These are phyloP conservation scores for Neurospora intermedia DNA, from an alignment of 495 filamentous ascomycete species.

Conservation along the genomic window DNA sequence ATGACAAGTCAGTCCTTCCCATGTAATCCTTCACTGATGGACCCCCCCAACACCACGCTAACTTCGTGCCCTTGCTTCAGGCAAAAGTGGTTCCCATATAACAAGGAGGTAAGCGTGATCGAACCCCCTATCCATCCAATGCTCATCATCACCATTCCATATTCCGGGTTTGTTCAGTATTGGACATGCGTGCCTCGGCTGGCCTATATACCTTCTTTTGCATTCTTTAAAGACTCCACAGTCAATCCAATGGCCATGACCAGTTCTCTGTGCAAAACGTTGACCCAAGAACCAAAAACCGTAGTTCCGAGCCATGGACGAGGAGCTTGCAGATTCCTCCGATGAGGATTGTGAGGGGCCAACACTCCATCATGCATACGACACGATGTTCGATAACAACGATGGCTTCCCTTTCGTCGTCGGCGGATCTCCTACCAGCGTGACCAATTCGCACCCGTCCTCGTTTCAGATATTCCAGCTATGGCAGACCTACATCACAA, in stretches of 20 bases:
- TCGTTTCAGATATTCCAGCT: conserved; percentile 61
- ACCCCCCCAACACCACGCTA: neutral
- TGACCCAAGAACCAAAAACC: conserved; percentile 4
- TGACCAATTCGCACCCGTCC: conserved; percentile 49
- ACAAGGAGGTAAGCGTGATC: conserved; percentile 28
- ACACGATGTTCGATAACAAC: conserved; percentile 40
- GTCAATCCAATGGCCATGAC: neutral
- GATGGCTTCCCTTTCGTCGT: conserved; percentile 52
- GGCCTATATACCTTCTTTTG: neutral
- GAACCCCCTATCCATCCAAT: neutral
- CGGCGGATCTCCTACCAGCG: conserved; percentile 35
- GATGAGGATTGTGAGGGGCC: conserved; percentile 50
- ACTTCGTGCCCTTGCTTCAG: conserved; percentile 2
- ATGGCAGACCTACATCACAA: conserved; percentile 61
- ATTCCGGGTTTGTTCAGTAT: neutral
- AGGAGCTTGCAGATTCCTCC: conserved; percentile 41
- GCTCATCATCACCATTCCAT: neutral
- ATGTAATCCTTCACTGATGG: neutral
- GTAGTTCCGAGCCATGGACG: conserved; percentile 31
- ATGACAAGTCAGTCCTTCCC: conserved; percentile 20
- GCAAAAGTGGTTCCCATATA: conserved; percentile 31
- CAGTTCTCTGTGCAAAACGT: neutral
- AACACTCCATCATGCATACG: conserved; percentile 43
- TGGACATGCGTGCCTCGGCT: neutral
- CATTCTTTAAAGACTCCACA: neutral